Evolutionary conservation across 1,284 basidiomycete species (phyloP), one percentile per base, ranked within the genome.

Genomic region (Cryptococcus wingfieldii): DNA sequence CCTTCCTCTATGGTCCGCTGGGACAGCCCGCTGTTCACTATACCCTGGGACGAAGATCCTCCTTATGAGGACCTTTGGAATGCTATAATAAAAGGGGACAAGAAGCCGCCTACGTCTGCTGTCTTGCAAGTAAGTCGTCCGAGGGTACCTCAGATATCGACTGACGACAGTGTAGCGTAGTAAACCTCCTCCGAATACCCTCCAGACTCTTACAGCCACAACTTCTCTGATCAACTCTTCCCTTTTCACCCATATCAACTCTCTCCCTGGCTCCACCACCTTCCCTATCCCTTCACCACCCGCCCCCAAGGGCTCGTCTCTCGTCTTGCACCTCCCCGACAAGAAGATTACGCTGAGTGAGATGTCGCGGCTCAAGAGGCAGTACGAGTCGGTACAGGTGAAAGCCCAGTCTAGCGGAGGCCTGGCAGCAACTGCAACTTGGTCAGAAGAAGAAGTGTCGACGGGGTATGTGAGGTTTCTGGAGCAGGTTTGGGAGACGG

Each of bases 1-100:
- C 95, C 95, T 0, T 93, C 89, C 0, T 93, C 92, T 0, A 95
- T 95, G 87, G 91, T 90, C 12, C 84, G 94, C 45, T 98, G 95
- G 95, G 95, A 98, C 76, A 88, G 92, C 0, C 95, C 95, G 0
- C 81, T 98, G 34, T 89, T 97, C 72, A 90, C 89, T 2, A 77
- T 97, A 0, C 78, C 86, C 2, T 89, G 86, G 84, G 81, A 83
- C 37, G 79, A 82, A 27, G 80, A 83, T 25, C 77, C 90, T 3
- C 89, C 90, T 1, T 80, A 79, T 19, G 82, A 85, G 7, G 82
- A 84, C 12, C 88, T 98, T 47, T 96, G 89, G 87, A 81, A 85
- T 16, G 86, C 89, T 0, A 77, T 93, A 27, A 91, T 86, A 5
- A 85, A 82, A 58, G 90, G 90, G 2, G 80, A 80, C 47, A 81